Base-by-base conservation (phyloP, 2,329 filamentous ascomycete species). In the Thermothelomyces thermophilus region DNA sequence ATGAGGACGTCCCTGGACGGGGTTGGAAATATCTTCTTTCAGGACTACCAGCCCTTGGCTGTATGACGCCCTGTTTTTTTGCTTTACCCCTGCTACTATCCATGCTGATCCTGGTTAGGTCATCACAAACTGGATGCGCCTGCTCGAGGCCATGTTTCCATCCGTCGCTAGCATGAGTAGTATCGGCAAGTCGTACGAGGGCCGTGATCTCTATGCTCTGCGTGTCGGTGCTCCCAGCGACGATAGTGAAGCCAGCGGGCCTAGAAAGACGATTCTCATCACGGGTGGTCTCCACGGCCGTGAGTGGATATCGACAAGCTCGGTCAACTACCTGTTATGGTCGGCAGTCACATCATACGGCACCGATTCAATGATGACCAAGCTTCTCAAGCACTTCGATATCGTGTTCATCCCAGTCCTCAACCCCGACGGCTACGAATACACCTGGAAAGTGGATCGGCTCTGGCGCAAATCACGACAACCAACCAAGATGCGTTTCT, bases 401-500 rank as follows among this genome's bases (percentile, higher is more conserved):
- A 83, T 94, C 59, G 75, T 97, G 39, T 85, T 97, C 59, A 77
- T 97, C 20, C 93, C 93, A 0, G 87, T 88, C 0, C 69, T 93
- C 51, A 98, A 98, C 64, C 90, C 91, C 0, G 93, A 98, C 65
- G 93, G 93, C 26, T 94, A 96, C 63, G 84, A 89, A 56, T 96
- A 95, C 67, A 90, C 87, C 0, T 97, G 91, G 91, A 82, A 90
- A 52, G 81, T 81, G 1, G 91, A 98, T 66, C 83, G 93, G 7
- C 74, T 98, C 0, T 98, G 91, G 91, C 86, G 91, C 62, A 98
- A 97, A 70, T 95, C 93, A 51, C 77, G 89, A 42, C 91, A 97
- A 64, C 77, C 83, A 44, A 97, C 90, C 0, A 83, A 76, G 51
- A 76, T 94, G 52, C 79, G 82, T 14, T 91, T 91, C 68, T 98